A percentile compares a stretch with the other conserved stretches of the same genome.
Conservation (phyloP, 2,329 filamentous ascomycete species). For the Colletotrichum sp. region DNA sequence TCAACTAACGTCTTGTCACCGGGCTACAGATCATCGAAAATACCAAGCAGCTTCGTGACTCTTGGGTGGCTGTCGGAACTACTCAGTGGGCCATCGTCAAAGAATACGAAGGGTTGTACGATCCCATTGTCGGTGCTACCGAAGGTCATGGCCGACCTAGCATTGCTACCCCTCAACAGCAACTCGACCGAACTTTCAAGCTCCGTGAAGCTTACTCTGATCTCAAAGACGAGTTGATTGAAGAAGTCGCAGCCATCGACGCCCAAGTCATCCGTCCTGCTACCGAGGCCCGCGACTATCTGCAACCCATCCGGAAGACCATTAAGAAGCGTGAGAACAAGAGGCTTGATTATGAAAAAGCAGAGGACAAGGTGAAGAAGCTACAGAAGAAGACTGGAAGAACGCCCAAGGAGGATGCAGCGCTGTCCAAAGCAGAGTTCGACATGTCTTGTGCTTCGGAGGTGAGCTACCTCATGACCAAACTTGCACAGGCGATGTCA, state of each 20-base stretch:
- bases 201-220: slow-evolving; percentile 73
- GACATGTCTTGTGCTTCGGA: slow-evolving; percentile 71
- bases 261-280: slow-evolving; percentile 72
- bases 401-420: slow-evolving; percentile 74
- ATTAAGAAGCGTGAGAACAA: slow-evolving; percentile 87
- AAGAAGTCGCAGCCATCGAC: slow-evolving; percentile 76
- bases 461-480: slow-evolving; percentile 43
- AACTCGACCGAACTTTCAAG: slow-evolving; percentile 67
- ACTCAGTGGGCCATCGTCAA: slow-evolving; percentile 71
- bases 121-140: slow-evolving; percentile 73
- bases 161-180: slow-evolving; percentile 63
- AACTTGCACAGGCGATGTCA: too few relatives aligned
- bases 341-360: slow-evolving; percentile 81
- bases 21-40: slow-evolving; percentile 73
- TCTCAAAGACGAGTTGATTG: slow-evolving; percentile 71
- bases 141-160: slow-evolving; percentile 60
- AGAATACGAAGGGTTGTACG: slow-evolving; percentile 76
- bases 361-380: slow-evolving; percentile 73
- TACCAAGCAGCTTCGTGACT: slow-evolving; percentile 77
- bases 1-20: not conserved
- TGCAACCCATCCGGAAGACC: slow-evolving; percentile 78
- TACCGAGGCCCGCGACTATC: slow-evolving; percentile 68
- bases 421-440: slow-evolving; percentile 72
- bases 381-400: slow-evolving; percentile 73
- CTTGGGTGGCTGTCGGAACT: slow-evolving; percentile 75